These are phyloP conservation scores for Hymenoscyphus fraxineus DNA, from an alignment of 2,329 filamentous ascomycete genomes.

Conservation along the genomic window DNA sequence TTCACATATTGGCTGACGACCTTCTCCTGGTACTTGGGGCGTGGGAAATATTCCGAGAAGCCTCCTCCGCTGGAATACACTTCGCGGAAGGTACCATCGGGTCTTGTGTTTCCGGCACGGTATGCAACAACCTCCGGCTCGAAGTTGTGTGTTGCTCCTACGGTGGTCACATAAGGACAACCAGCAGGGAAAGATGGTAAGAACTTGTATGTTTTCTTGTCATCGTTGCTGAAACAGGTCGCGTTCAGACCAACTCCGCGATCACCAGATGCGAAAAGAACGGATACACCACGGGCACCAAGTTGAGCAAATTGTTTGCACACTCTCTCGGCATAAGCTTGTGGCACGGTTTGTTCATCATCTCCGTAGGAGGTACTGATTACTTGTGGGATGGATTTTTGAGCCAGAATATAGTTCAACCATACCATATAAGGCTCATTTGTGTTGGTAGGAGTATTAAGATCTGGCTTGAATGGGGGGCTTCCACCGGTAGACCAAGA, in stretches of 20 bases:
- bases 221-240: constrained; percentile 46
- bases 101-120: constrained; percentile 16
- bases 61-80: constrained; percentile 43
- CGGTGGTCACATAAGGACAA: constrained; percentile 34
- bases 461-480: constrained; percentile 49
- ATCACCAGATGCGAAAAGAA: constrained; percentile 50
- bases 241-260: constrained; percentile 43
- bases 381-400: constrained; percentile 53
- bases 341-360: constrained; percentile 44
- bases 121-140: constrained; percentile 38
- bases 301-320: constrained; percentile 52
- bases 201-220: constrained; percentile 50
- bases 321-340: constrained; percentile 48
- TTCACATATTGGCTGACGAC: constrained; percentile 26
- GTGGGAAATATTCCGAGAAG: constrained; percentile 48
- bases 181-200: constrained; percentile 50
- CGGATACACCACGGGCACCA: constrained; percentile 47
- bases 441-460: constrained; percentile 22
- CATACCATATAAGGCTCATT: constrained; percentile 57
- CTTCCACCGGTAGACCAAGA: constrained; percentile 53
- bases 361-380: constrained; percentile 57
- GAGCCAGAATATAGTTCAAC: constrained; percentile 47
- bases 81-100: constrained; percentile 35
- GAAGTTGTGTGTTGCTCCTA: constrained; percentile 26
- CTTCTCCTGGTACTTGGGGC: constrained; percentile 44